Conservation (phyloP, 768 basidiomycete species). For the Polyporus arcularius region DNA sequence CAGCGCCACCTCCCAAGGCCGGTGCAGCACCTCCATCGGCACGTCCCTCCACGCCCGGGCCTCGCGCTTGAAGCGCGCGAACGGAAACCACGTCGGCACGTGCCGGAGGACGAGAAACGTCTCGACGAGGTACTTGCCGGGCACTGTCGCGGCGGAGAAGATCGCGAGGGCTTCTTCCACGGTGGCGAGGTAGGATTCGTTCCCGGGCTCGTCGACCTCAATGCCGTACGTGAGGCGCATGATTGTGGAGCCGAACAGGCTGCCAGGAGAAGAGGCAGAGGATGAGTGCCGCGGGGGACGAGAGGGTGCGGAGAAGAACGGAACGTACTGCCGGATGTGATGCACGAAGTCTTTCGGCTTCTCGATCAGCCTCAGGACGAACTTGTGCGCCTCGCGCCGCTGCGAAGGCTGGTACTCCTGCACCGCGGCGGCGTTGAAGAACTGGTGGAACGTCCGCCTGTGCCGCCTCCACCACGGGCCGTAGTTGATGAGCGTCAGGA, state of each 20-base stretch:
- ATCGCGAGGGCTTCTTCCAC: slow-evolving; percentile 6
- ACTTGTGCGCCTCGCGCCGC: neutral
- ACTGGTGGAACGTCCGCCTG: slow-evolving; percentile 12
- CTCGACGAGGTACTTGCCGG: slow-evolving; percentile 32
- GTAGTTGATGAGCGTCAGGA: neutral
- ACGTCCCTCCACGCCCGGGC: neutral
- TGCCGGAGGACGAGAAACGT: slow-evolving; percentile 23
- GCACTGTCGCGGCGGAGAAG: slow-evolving; percentile 7
- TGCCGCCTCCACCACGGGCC: slow-evolving; percentile 11
- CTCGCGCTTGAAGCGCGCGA: slow-evolving; percentile 21
- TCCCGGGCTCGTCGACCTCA: slow-evolving; percentile 6
- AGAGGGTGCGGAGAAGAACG: too few species aligned
- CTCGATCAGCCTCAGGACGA: neutral
- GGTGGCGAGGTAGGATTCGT: slow-evolving; percentile 4
- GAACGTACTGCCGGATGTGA: slow-evolving; percentile 8
- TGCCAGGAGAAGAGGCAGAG: neutral
- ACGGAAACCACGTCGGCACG: slow-evolving; percentile 25
- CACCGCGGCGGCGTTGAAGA: slow-evolving; percentile 2
- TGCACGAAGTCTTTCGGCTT: slow-evolving; percentile 2
- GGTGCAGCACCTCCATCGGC: slow-evolving; percentile 1
- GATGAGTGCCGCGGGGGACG: neutral
- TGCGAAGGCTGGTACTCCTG: neutral
- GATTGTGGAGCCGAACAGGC: slow-evolving; percentile 1
- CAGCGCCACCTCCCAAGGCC: slow-evolving; percentile 17
- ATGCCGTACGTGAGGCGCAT: slow-evolving; percentile 13